phyloP scores from a whole-genome alignment of 352 stramenopile genomes.

The Aphanomyces astaci region DNA sequence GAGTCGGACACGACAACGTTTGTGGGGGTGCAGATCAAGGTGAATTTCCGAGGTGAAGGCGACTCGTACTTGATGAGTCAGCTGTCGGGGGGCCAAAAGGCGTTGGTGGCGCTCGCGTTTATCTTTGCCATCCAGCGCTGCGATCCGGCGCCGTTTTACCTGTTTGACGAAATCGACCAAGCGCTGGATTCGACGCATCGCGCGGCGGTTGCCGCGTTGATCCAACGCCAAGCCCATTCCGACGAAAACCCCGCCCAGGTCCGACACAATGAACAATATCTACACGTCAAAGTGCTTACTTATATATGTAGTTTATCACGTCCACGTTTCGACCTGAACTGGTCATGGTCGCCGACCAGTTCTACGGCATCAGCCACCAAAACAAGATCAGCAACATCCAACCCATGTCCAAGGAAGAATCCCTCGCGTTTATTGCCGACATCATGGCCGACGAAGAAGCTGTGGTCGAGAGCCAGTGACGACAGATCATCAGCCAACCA shows the following conservation, averaged over 20 bases:
- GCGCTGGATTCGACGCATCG: conserved; percentile 98
- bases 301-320: conserved; percentile 95
- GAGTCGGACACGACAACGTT: conserved; percentile 88
- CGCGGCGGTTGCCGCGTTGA: conserved; percentile 92
- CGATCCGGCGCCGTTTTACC: conserved; percentile 99
- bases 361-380: conserved; percentile 98
- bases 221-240: conserved; percentile 93
- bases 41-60: conserved; percentile 93
- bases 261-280: no score
- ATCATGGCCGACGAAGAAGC: conserved; percentile 86
- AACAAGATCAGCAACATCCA: conserved; percentile 97
- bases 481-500: no score
- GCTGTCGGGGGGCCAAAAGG: conserved; percentile 98
- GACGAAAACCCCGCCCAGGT: conserved; percentile 95
- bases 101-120: conserved; percentile 97
- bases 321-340: conserved; percentile 99
- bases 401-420: conserved; percentile 93
- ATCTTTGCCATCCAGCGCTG: conserved; percentile 99
- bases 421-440: conserved; percentile 93
- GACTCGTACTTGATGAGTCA: conserved; percentile 98
- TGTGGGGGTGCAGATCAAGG: conserved; percentile 96
- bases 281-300: no score
- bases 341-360: conserved; percentile 94
- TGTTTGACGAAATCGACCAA: conserved; percentile 99
- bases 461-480: conserved; percentile 32